Evolutionary conservation across 2,329 filamentous ascomycete species (phyloP), one percentile per base, ranked within the genome.

Genomic region (Beauveria australis): DNA sequence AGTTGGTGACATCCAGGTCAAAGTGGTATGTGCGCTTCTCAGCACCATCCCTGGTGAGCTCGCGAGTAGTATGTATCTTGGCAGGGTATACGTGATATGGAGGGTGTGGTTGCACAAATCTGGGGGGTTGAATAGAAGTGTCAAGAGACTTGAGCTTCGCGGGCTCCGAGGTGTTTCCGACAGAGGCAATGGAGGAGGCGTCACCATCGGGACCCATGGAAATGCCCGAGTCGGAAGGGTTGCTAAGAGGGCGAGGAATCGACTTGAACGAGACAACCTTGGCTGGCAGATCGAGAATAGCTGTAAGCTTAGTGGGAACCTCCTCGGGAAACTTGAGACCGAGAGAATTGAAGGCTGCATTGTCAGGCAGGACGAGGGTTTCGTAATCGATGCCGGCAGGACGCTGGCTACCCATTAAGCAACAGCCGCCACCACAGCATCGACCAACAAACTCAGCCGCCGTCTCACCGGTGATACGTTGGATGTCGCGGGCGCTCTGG

Each of bases 21-120:
- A 97, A 97, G 75, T 99, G 94, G 73, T 93, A 96, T 0, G 94
- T 99, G 63, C 93, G 84, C 83, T 99, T 99, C 79, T 96, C 91
- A 5, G 94, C 94, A 24, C 93, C 93, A 26, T 84, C 80, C 71
- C 85, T 89, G 14, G 94, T 99, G 71, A 99, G 78, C 74, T 96
- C 92, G 60, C 94, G 88, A 2, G 91, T 85, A 67, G 87, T 87
- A 74, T 91, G 88, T 52, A 99, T 84, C 64, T 87, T 91, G n/a
- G 93, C 92, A 1, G 92, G 89, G 74, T 89, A 96, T 63, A 97
- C 92, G 66, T 93, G 82, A 74, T 96, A 94, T 0, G 94, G 94
- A 61, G 91, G 91, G 72, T 99, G 94, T 28, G 94, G 94, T 72
- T 96, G 91, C 59, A 99, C 92, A 69, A 92, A 99, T 62, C 81